Percentiles rank a stretch among this genome's conserved stretches.
phyloP scores from a whole-genome alignment of 2,329 filamentous ascomycete species.

The Colletotrichum cordylinicola region DNA sequence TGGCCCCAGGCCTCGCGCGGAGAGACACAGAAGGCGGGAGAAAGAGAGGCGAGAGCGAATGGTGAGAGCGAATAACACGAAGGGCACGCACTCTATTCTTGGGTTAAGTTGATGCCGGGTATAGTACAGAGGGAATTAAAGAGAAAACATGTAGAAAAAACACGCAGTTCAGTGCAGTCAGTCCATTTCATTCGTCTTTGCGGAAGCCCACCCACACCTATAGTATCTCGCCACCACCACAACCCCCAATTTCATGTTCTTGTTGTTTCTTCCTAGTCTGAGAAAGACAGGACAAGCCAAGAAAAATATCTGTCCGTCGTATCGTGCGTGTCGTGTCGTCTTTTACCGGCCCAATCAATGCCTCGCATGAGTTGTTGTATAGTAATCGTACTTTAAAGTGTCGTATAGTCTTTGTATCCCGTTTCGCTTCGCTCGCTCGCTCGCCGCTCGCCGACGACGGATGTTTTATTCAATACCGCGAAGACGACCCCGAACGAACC shows the following conservation, averaged over 20 bases:
- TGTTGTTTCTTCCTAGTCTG: not conserved
- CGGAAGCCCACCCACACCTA: not conserved
- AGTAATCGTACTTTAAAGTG: not conserved
- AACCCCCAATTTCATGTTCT: not conserved
- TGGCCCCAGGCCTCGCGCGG: not conserved
- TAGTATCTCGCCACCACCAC: not conserved
- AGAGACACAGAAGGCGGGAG: not conserved
- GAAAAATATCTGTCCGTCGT: not conserved
- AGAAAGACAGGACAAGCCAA: not conserved
- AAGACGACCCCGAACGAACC: not conserved
- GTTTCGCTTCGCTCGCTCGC: not conserved
- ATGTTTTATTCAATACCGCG: not conserved
- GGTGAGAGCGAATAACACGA: not conserved
- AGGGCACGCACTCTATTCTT: slow-evolving; percentile 9
- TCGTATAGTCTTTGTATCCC: not conserved
- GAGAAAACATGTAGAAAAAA: not conserved
- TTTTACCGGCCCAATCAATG: not conserved
- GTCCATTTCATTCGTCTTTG: not conserved
- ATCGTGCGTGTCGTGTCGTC: not conserved
- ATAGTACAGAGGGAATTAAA: slow-evolving; percentile 14
- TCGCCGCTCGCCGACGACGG: not conserved
- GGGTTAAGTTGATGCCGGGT: slow-evolving; percentile 15
- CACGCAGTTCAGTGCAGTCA: not conserved
- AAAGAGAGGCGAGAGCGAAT: not conserved
- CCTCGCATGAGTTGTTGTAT: not conserved